Base-by-base conservation (phyloP, 768 basidiomycete genomes). In the Lentinula sp. region DNA sequence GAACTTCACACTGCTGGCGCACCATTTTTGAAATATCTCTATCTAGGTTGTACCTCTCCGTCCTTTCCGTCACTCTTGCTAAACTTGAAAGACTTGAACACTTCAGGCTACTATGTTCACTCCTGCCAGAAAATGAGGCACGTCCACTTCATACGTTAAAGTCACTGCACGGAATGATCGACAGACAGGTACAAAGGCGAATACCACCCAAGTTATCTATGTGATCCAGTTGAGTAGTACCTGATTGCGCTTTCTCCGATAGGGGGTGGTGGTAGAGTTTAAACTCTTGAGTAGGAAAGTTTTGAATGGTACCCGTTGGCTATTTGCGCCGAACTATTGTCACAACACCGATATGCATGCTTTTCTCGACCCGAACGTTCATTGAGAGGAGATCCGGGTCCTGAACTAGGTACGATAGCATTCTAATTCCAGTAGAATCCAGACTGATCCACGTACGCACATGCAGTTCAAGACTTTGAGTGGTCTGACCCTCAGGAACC, bases 91-190 rank as follows among this genome's bases (percentile, higher is more conserved):
- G 7, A 28, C 15, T 10, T 11, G 13, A 31, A 10, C 49, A 31
- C 21, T 54, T 18, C 10, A 97, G 95, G 95, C 6, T 98, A 85
- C 71, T 98, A 98, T 71, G 89, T 98, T 42, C 83, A 97, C 66
- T 85, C 90, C 2, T 98, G 95, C 69, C 83, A 76, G 55, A 99
- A 99, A 73, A 98, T 98, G 97, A 80, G 80, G 59, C 28, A 18
- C 46, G 50, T 52, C 34, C 13, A 31, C 34, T 39, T 52, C 50
- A 31, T 35, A 31, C 50, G 28, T 31, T 28, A 7, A 35, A 31
- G 13, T 23, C 9, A 15, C 16, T 11, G 23, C 50, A 31, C 21
- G 28, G 28, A 31, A 32, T 52, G 50, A 31, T 31, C 50, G 28
- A 31, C 23, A 35, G 49, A 50, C 37, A 58, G 57, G 37, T 98